Base-by-base conservation (phyloP, 257 asterid genomes). In the Plantago major region DNA sequence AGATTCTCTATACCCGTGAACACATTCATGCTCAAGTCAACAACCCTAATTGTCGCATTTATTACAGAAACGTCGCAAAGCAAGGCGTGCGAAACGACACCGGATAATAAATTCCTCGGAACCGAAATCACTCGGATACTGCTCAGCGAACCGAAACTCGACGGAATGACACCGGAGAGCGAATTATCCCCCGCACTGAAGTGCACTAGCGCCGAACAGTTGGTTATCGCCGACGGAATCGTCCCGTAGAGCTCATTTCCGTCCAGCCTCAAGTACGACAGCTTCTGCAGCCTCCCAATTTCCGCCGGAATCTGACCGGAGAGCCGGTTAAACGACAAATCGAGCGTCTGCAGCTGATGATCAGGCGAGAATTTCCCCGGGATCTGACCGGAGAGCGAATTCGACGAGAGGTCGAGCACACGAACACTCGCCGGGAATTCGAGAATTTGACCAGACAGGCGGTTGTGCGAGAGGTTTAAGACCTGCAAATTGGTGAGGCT, bases 91-190 rank as follows among this genome's bases (percentile, higher is more conserved):
- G 95, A 84, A 73, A 89, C 84, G 63, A 69, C 75, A 7, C 96
- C 96, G 68, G 83, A 74, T 30, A 89, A 85, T 56, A 57, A 73
- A 66, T 89, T 89, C 17, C 56, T 65, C 17, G 84, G 81, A 70
- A 89, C 62, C n/a, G 95, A 86, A 17, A 89, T 67, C 38, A 82
- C 78, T 69, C 82, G 86, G 13, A 89, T 71, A 22, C 42, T 68
- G 26, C 38, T 58, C 13, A 86, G 73, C 6, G 74, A 70, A 9
- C 95, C 87, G 16, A 86, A 67, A 2, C 86, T 76, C 65, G 86
- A 78, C 76, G 97, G 96, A 52, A 89, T 72, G 3, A 78, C 82
- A 18, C 95, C 96, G 66, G 85, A 79, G 9, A 89, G 82, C 63
- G 38, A 59, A 40, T 89, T 89, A 30, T 66, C 72, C 26, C 82